A percentile compares a stretch with the other conserved stretches of the same genome.
These are phyloP conservation scores for Colletotrichum sansevieriae DNA, from an alignment of 2,329 filamentous ascomycete species.

Conservation along the genomic window DNA sequence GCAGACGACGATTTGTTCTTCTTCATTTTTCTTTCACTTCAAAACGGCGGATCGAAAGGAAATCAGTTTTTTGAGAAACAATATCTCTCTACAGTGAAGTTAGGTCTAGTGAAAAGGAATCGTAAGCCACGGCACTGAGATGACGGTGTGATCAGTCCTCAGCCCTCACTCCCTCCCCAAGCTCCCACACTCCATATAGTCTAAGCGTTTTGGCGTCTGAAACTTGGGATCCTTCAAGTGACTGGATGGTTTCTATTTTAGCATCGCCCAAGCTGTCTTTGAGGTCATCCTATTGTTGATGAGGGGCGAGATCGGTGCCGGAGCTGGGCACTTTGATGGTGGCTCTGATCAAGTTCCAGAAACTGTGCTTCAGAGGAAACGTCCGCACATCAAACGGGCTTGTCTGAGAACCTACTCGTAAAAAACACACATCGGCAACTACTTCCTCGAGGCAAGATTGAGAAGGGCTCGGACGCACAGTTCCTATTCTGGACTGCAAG, in stretches of 20 bases:
- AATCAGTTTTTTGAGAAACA: constrained; percentile 34
- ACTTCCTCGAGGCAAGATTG: not conserved
- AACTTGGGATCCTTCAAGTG: not conserved
- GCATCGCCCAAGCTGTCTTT: not conserved
- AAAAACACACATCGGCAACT: constrained; percentile 15
- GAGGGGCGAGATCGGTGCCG: not conserved
- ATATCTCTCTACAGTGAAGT: not conserved
- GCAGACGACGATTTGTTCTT: constrained; percentile 33
- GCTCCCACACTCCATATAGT: not conserved
- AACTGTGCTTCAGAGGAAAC: constrained; percentile 17
- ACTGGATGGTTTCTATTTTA: not conserved
- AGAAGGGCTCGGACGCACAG: not conserved
- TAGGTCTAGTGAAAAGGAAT: constrained; percentile 3
- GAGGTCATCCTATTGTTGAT: no score
- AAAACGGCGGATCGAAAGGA: constrained; percentile 38
- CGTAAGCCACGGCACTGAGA: constrained; percentile 4
- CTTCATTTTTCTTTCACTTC: constrained; percentile 3
- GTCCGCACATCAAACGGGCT: constrained; percentile 6
- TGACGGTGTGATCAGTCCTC: not conserved
- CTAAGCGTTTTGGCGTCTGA: constrained; percentile 16
- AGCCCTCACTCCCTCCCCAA: no score
- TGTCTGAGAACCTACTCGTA: not conserved
- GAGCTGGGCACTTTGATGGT: not conserved
- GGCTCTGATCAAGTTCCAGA: constrained; percentile 19
- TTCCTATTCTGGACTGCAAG: not conserved